These are phyloP conservation scores for Pichia cactophila DNA, from an alignment of 1,139 yeast species.

Conservation along the genomic window DNA sequence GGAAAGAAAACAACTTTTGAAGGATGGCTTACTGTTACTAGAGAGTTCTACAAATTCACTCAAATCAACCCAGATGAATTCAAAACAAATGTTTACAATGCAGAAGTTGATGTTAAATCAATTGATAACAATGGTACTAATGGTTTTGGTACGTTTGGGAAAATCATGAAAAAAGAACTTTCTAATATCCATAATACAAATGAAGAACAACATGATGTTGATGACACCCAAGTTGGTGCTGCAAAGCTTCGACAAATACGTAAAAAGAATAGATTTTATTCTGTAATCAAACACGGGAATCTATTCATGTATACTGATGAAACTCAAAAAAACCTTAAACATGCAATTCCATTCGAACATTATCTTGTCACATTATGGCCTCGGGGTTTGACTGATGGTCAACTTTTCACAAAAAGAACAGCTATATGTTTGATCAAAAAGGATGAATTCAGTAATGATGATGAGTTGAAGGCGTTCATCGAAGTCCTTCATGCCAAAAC, in stretches of 20 bases:
- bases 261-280: constrained; percentile 58
- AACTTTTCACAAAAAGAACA: constrained; percentile 68
- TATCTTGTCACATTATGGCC: constrained; percentile 86
- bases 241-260: constrained; percentile 28
- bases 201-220: constrained; percentile 7
- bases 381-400: constrained; percentile 56
- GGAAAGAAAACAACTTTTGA: constrained; percentile 61
- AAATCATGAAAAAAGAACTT: constrained; percentile 8
- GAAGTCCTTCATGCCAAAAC: constrained; percentile 2
- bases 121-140: neutral
- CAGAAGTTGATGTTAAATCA: constrained; percentile 3
- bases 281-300: constrained; percentile 75
- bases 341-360: constrained; percentile 69
- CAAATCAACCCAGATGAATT: constrained; percentile 30
- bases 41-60: constrained; percentile 55
- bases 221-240: constrained; percentile 19
- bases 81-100: constrained; percentile 32
- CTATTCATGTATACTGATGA: constrained; percentile 73
- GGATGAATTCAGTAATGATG: constrained; percentile 7
- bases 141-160: constrained; percentile 4
- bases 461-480: constrained; percentile 17
- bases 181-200: neutral
- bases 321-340: constrained; percentile 57
- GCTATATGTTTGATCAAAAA: constrained; percentile 62
- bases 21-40: constrained; percentile 83